Base-by-base conservation (phyloP, 768 basidiomycete genomes). In the Mycena sanguinolenta region DNA sequence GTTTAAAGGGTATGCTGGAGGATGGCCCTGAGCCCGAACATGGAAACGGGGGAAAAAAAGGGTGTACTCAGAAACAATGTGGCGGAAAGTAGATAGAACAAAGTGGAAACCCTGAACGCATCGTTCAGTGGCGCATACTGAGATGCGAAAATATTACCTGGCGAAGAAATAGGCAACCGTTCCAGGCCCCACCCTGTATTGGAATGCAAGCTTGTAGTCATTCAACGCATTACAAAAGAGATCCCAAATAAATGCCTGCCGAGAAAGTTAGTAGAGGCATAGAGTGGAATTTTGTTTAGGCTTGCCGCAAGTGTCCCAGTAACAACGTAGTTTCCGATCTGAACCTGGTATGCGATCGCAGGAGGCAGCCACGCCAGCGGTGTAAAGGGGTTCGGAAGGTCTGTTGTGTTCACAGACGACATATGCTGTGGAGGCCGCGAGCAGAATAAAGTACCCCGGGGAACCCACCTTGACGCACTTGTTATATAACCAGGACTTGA, bases 351-450 rank as follows among this genome's bases (percentile, higher is more conserved):
- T 9, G 78, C 82, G 12, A 72, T 38, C 8, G 69, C 72, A 0
- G 79, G 78, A 23, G 76, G 52, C 10, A 82, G 70, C 58, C 77
- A 80, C 12, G 80, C 82, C 69, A 80, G 61, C 10, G 80, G 75
- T 4, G 81, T 80, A 55, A 76, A 68, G 0, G 80, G 80, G 58
- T 81, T 83, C 70, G n/a, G 59, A 19, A 66, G 30, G 25, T 46
- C 54, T 6, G 65, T 30, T 27, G 42, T 14, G 38, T 55, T 55
- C n/a, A 50, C 2, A 12, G 67, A 50, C 23, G 58, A 25, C 65
- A 53, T 60, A 14, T 52, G 21, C 21, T 14, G 21, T 23, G 46
- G 25, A 28, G 23, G 25, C 50, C 14, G 50, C 50, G 36, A 38
- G 36, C 36, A 27, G 23, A 52, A 27, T n/a, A 19, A 25, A 28